These are phyloP conservation scores for Ustilago tritici DNA, from an alignment of 1,284 basidiomycete genomes.

Conservation along the genomic window DNA sequence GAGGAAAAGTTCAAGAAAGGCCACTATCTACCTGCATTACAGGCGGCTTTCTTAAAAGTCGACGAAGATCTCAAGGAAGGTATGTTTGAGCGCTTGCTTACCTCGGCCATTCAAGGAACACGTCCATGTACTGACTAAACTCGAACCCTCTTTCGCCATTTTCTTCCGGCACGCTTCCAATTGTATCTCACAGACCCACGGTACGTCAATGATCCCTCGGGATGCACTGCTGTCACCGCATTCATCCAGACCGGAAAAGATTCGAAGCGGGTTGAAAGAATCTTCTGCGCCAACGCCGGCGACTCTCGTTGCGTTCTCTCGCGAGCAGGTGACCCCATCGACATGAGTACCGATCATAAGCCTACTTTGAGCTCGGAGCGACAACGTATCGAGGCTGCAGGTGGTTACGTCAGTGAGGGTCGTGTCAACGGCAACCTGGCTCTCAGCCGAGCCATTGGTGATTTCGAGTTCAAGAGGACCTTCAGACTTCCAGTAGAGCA, in stretches of 20 bases:
- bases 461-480: slow-evolving; percentile 99
- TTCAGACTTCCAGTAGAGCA: slow-evolving; percentile 82
- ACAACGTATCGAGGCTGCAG: slow-evolving; percentile 88
- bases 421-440: slow-evolving; percentile 98
- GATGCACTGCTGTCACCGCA: slow-evolving; percentile 94
- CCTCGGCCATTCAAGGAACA: not conserved
- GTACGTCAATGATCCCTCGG: slow-evolving; percentile 90
- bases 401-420: slow-evolving; percentile 96
- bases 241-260: slow-evolving; percentile 55
- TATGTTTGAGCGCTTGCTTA: slow-evolving; percentile 66
- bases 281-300: slow-evolving; percentile 84
- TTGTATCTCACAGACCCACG: slow-evolving; percentile 76
- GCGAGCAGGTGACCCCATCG: slow-evolving; percentile 84
- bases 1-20: slow-evolving; percentile 80
- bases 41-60: slow-evolving; percentile 89
- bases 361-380: slow-evolving; percentile 88
- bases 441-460: slow-evolving; percentile 92
- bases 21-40: slow-evolving; percentile 83
- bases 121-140: not conserved
- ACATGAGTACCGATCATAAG: slow-evolving; percentile 95
- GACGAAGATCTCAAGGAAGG: slow-evolving; percentile 92
- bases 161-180: not conserved
- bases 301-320: slow-evolving; percentile 94
- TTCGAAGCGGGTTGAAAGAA: slow-evolving; percentile 44
- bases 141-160: not conserved